Evolutionary conservation across 2,329 filamentous ascomycete genomes (phyloP).

Genomic region (Diaporthe australafricana): DNA sequence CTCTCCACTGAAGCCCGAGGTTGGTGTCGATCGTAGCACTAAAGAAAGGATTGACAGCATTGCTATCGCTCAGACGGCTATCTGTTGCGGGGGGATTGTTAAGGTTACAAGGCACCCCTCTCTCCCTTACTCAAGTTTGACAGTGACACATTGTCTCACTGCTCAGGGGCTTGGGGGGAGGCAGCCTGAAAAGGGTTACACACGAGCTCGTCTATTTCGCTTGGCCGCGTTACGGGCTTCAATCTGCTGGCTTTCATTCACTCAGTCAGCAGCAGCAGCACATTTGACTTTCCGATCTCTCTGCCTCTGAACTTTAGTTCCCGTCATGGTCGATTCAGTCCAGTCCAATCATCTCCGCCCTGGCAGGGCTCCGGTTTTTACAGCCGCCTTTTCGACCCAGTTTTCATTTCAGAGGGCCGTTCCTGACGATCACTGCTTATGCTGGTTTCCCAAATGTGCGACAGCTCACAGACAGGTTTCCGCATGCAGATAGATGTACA

Average conservation of each 20-base stretch:
- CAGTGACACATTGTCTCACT: conserved; percentile 13
- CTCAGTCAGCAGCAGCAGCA: neutral
- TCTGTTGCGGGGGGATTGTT: neutral
- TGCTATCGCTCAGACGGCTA: neutral
- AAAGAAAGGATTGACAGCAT: neutral
- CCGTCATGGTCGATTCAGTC: conserved; percentile 11
- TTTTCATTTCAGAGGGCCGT: conserved; percentile 19
- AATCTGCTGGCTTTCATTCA: neutral
- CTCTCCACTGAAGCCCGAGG: too few relatives aligned
- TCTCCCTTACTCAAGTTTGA: neutral
- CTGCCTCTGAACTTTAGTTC: neutral
- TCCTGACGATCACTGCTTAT: conserved; percentile 24
- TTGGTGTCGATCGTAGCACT: neutral
- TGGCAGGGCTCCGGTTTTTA: conserved; percentile 10
- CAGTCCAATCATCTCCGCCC: neutral
- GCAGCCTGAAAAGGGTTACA: neutral
- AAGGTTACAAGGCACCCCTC: neutral
- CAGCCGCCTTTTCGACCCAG: conserved; percentile 22
- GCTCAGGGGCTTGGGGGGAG: neutral
- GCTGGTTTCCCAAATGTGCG: neutral
- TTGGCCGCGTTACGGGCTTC: neutral
- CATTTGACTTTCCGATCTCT: neutral
- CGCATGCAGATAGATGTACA: conserved; percentile 2
- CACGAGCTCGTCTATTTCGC: conserved; percentile 15
- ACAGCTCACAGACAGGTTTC: neutral